Base-by-base conservation (phyloP, 2,329 filamentous ascomycete genomes). In the Lachnellula arida region DNA sequence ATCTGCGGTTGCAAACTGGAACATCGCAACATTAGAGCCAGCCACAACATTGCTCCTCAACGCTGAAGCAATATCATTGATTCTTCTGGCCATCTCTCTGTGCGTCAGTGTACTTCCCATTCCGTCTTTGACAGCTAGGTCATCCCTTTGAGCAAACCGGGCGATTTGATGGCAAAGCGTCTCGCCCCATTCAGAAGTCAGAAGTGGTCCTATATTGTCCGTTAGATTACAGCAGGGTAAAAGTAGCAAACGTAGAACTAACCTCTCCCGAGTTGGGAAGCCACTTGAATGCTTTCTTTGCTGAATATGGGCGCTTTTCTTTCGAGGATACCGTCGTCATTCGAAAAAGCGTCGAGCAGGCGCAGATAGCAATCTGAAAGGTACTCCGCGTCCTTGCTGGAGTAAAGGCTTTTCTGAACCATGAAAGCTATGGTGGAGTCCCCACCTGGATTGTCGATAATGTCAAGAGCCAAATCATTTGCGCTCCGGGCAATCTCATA, bases 21-120 rank as follows among this genome's bases (percentile, higher is more conserved):
- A 73, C 2, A 80, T 74, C 0, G 62, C 71, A 2, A 81, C 70
- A 0, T 54, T 51, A 9, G 63, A 63, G 0, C 66, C 70, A 1
- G 53, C 50, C 5, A 65, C 53, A 1, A 60, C 65, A 1, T 37
- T 50, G 2, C 25, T 55, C 5, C 55, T 5, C 5, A 77, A 56
- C 5, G 66, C 60, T 5, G 57, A 59, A 12, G 71, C 66, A 42
- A 78, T 75, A 5, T 56, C 55, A 8, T 74, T 53, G 11, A 72
- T 65, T 42, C 17, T 42, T 17, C n/a, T n/a, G 17, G 12, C n/a
- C 39, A 52, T 56, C 32, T 37, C 7, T 42, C 8, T 47, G 14
- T 9, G 47, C 34, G 23, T 52, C 17, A 17, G 39, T 12, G n/a
- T 15, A n/a, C 17, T 42, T 42, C 39, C 39, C 7, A 42, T 12